These are phyloP conservation scores for Debaryomyces maramus DNA, from an alignment of 805 yeast species.

Conservation along the genomic window DNA sequence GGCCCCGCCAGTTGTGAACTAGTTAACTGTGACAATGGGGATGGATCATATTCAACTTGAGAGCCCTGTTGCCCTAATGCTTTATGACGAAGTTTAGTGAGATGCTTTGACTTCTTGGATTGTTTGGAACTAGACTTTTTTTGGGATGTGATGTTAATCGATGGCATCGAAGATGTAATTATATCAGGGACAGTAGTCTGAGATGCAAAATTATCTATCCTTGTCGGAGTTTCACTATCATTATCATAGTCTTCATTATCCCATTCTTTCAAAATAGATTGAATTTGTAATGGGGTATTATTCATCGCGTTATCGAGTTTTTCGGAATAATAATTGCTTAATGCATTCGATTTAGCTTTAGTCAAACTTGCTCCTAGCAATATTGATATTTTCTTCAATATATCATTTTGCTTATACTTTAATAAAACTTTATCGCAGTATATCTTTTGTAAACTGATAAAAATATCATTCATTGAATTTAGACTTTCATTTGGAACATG, in stretches of 20 bases:
- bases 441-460: slow-evolving; percentile 1
- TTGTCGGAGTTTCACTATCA: neutral
- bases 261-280: slow-evolving; percentile 15
- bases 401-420: slow-evolving; percentile 6
- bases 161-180: slow-evolving; percentile 15
- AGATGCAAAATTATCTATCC: slow-evolving; percentile 6
- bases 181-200: slow-evolving; percentile 4
- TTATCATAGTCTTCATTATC: slow-evolving; percentile 10
- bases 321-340: slow-evolving; percentile 4
- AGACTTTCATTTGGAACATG: neutral
- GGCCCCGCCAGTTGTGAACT: neutral
- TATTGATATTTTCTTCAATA: slow-evolving; percentile 10
- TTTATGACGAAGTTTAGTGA: neutral
- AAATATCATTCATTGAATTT: slow-evolving; percentile 5
- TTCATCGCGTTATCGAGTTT: slow-evolving; percentile 4
- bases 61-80: neutral
- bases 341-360: slow-evolving; percentile 9
- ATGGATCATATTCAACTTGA: neutral
- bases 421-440: slow-evolving; percentile 6
- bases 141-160: slow-evolving; percentile 15
- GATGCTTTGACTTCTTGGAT: neutral
- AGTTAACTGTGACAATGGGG: slow-evolving; percentile 1
- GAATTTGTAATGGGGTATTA: slow-evolving; percentile 9
- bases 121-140: neutral
- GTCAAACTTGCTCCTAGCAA: slow-evolving; percentile 13